Evolutionary conservation across 2,329 filamentous ascomycete genomes (phyloP), one percentile per base, ranked within the genome.

Genomic region (Cytospora piceae): DNA sequence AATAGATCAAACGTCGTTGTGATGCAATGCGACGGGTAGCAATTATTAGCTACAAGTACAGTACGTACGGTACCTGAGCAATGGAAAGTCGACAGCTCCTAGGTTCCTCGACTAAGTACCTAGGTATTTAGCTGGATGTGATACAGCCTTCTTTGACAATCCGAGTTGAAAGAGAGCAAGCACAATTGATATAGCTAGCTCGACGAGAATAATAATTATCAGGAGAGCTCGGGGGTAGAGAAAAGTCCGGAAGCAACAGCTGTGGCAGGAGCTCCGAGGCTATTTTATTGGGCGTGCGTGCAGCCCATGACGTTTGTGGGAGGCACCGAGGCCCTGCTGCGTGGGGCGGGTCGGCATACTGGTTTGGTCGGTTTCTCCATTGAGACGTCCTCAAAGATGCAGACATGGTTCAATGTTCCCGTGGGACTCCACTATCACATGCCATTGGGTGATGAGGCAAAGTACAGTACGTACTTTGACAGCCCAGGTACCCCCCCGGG

Each of bases 401-500:
- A 37, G 34, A 37, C 34, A 37, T 37, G 34, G 34, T 15, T 37
- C 12, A 37, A 37, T 15, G 1, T 37, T 37, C 34, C 34, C 34
- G 37, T 42, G 17, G 34, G 58, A 17, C 32, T 66, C 64, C 64
- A 66, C 64, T 63, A 63, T 66, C 64, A 66, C 64, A 66, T 66
- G 64, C 64, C 20, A 20, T n/a, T 57, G 12, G 11, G 42, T 32
- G 34, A 32, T 42, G 46, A 32, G 29, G 49, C 54, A 32, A 12
- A 15, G 27, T 20, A 17, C 24, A 17, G 37, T 14, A 39, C 15
- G 15, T 17, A 39, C 12, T 39, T 34, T 39, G 37, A 39, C 37
- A 39, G 37, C 14, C 14, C 37, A 39, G 37, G 37, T 39, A 39
- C 8, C 14, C n/a, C n/a, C 34, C 34, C 34, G 9, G 34, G 34